Evolutionary conservation across 2,329 filamentous ascomycete species (phyloP), one percentile per base, ranked within the genome.

Genomic region (Botrytis medusae): DNA sequence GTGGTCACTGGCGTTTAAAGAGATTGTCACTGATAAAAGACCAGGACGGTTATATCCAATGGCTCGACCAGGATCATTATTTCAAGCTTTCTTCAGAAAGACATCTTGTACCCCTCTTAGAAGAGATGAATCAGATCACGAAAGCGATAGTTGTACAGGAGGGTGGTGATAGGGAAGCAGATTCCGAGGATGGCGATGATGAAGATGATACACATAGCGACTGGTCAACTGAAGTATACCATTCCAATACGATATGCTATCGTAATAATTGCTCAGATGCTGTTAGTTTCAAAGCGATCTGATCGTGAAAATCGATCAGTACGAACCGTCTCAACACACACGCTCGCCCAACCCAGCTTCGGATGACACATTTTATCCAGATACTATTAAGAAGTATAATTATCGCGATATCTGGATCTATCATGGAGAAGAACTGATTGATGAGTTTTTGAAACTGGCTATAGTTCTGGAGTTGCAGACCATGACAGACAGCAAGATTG

Each of bases 401-500:
- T 34, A 72, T 40, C 62, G 63, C 29, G 25, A 12, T 10, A 40
- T 72, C 5, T 69, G 71, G 71, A 25, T 22, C 16, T 69, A 61
- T 18, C 22, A 7, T 34, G 42, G 46, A 32, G 71, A 64, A 29
- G 25, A 25, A 18, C 16, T 48, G 22, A 62, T 71, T 25, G 59
- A 71, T 18, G 37, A 63, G 48, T 48, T 72, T 4, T 32, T 69
- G 29, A 59, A 67, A 32, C 40, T 34, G 2, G 29, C 16, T 9
- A 34, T 60, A 37, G 48, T 72, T 10, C 29, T 20, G 16, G 51
- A 74, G 20, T 70, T 81, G 3, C 57, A 72, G 18, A 29, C 40
- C 5, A 54, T 78, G 37, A 79, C 79, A 12, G 71, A 72, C 10
- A 79, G 79, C 46, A 62, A 75, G 22, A 73, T 80, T 22, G 48